Percentiles rank a stretch among this genome's conserved stretches.
phyloP scores from a whole-genome alignment of 306 rosid genomes.

The Gleditsia sinensis region DNA sequence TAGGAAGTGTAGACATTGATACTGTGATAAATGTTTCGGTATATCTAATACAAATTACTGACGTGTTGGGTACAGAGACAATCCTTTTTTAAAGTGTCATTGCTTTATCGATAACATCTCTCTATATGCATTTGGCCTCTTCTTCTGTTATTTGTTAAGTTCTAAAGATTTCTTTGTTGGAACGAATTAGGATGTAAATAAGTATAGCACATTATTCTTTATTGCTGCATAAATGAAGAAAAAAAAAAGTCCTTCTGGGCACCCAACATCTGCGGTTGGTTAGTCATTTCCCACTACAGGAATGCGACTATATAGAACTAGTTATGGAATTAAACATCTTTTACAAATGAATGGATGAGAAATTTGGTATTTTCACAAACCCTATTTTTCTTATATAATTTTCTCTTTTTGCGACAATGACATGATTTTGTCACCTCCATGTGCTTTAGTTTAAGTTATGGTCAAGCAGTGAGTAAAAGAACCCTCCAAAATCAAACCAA shows the following conservation, averaged over 20 bases:
- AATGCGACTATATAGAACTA: conserved; percentile 24
- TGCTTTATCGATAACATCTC: too few relatives aligned
- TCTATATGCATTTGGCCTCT: conserved; percentile 13
- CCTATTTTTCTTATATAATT: not conserved
- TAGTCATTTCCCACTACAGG: conserved; percentile 42
- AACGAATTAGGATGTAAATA: conserved; percentile 3
- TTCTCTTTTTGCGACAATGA: conserved; percentile 39
- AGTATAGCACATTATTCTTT: conserved; percentile 19
- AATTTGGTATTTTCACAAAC: conserved; percentile 29
- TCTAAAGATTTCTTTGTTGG: conserved; percentile 1
- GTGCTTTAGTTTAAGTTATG: conserved; percentile 42
- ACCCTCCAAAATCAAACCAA: conserved; percentile 41
- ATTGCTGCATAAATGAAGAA: conserved; percentile 20
- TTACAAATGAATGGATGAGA: conserved; percentile 43
- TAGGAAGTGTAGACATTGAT: not conserved
- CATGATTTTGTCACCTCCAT: conserved; percentile 51
- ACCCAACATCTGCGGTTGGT: conserved; percentile 42
- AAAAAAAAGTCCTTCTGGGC: conserved; percentile 26
- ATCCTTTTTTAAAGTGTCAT: too few relatives aligned
- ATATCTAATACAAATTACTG: not conserved
- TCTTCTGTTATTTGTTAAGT: not conserved
- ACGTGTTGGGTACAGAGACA: too few relatives aligned
- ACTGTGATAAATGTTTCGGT: not conserved
- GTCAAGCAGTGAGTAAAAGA: conserved; percentile 45
- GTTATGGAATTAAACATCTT: conserved; percentile 34